Conservation (phyloP, 192 early-diverging fungal genomes). For the Radiomyces spectabilis region DNA sequence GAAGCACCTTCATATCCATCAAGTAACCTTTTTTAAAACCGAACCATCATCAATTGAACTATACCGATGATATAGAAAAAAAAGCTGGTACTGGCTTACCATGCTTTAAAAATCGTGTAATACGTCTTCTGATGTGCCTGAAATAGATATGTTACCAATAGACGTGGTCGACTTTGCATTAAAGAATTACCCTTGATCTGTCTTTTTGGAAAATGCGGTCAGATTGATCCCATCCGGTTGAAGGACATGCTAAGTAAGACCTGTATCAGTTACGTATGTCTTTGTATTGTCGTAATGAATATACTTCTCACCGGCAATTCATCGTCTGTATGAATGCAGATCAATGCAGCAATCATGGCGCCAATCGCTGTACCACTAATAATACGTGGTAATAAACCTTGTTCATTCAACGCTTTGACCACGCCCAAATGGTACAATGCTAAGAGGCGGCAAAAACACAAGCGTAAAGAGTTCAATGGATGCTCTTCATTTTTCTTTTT, state of each 20-base stretch:
- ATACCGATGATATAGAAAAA: too few species aligned
- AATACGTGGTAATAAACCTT: conserved; percentile 59
- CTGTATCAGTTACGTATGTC: too few species aligned
- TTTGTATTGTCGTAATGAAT: too few species aligned
- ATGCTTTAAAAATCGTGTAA: conserved; percentile 60
- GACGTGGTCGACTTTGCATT: too few species aligned
- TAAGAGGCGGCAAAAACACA: conserved; percentile 13
- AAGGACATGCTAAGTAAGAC: conserved; percentile 36
- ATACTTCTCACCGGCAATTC: conserved; percentile 53
- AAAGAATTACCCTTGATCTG: conserved; percentile 41
- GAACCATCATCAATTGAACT: too few species aligned
- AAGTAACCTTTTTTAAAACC: conserved; percentile 63
- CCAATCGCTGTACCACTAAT: conserved; percentile 72
- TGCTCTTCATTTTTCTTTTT: neutral
- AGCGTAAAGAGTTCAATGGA: neutral
- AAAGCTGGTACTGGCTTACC: conserved; percentile 36
- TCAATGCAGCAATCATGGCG: conserved; percentile 65
- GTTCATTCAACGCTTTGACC: conserved; percentile 62
- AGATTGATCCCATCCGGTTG: conserved; percentile 56
- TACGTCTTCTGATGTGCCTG: conserved; percentile 47
- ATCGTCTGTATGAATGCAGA: conserved; percentile 70
- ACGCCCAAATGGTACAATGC: conserved; percentile 74
- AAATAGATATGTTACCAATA: neutral
- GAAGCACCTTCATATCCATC: conserved; percentile 67
- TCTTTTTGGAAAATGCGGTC: conserved; percentile 54